Evolutionary conservation across 2,329 filamentous ascomycete genomes (phyloP).

Genomic region (Claviceps citrina): DNA sequence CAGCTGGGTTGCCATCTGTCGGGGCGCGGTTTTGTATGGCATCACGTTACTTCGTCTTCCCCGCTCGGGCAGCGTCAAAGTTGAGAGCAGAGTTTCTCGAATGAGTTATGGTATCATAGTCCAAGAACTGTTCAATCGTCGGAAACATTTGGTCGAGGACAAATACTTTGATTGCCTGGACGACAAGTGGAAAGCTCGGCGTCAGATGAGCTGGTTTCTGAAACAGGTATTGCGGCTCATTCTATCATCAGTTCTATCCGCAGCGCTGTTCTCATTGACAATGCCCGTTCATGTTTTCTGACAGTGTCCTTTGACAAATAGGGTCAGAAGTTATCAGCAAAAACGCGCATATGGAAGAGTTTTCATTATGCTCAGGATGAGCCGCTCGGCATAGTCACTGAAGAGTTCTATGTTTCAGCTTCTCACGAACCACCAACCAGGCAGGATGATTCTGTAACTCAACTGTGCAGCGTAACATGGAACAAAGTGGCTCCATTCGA

Average conservation of each 20-base stretch:
- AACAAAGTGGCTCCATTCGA: not conserved
- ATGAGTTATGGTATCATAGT: conserved; percentile 13
- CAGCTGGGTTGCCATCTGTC: conserved; percentile 22
- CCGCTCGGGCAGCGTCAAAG: conserved; percentile 4
- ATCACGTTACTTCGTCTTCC: conserved; percentile 4
- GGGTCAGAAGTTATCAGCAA: not conserved
- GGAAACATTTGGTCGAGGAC: conserved; percentile 4
- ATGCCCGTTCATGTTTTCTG: not conserved
- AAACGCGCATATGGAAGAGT: not conserved
- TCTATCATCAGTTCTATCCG: not conserved
- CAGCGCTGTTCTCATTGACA: not conserved
- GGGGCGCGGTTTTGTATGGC: conserved; percentile 18
- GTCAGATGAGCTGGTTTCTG: conserved; percentile 18
- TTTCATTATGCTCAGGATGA: too few relatives aligned
- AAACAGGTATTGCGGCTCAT: not conserved
- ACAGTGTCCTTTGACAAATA: not conserved
- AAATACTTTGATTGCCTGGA: conserved; percentile 4
- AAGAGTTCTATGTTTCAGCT: not conserved
- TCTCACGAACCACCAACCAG: not conserved
- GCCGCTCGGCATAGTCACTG: not conserved
- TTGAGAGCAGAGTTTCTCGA: conserved; percentile 14
- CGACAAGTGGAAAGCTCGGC: not conserved
- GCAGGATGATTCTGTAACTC: not conserved
- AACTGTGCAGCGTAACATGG: not conserved
- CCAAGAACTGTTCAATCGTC: not conserved